Conservation (phyloP, 1,139 yeast species). For the Kluyveromyces marxianus region DNA sequence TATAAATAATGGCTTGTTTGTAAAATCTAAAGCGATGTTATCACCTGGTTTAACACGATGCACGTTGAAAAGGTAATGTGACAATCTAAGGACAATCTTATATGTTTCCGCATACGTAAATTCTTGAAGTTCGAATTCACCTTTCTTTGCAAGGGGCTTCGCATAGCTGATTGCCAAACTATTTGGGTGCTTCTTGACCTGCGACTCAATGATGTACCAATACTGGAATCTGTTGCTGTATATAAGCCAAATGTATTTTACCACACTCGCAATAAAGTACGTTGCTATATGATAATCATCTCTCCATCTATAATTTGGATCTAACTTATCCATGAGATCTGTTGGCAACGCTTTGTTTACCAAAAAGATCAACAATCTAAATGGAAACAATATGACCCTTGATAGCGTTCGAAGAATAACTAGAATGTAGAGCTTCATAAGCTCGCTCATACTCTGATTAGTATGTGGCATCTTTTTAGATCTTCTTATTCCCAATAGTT, state of each 20-base stretch:
- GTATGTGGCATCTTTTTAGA: too few species aligned
- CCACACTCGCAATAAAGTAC: slow-evolving; percentile 36
- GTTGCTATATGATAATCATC: slow-evolving; percentile 49
- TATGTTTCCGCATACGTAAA: slow-evolving; percentile 66
- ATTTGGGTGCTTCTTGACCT: slow-evolving; percentile 45
- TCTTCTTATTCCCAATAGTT: too few species aligned
- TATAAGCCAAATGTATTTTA: slow-evolving; percentile 40
- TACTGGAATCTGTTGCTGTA: slow-evolving; percentile 45
- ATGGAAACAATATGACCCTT: slow-evolving; percentile 15
- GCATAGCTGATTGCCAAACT: slow-evolving; percentile 56
- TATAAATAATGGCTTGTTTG: slow-evolving; percentile 76
- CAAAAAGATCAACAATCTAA: slow-evolving; percentile 12
- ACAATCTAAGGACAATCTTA: slow-evolving; percentile 55
- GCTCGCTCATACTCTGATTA: too few species aligned
- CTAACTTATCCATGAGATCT: slow-evolving; percentile 31
- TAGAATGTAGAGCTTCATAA: too few species aligned
- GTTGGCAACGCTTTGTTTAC: slow-evolving; percentile 11
- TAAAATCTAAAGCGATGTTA: slow-evolving; percentile 68
- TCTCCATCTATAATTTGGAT: slow-evolving; percentile 43
- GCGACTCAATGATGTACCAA: slow-evolving; percentile 58
- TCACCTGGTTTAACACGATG: slow-evolving; percentile 61
- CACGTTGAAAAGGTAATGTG: slow-evolving; percentile 55
- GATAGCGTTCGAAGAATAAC: slow-evolving; percentile 11
- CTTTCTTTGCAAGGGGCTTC: slow-evolving; percentile 38
- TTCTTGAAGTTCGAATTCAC: slow-evolving; percentile 54